Base-by-base conservation (phyloP, 768 basidiomycete species). In the Coprinopsis sp. region DNA sequence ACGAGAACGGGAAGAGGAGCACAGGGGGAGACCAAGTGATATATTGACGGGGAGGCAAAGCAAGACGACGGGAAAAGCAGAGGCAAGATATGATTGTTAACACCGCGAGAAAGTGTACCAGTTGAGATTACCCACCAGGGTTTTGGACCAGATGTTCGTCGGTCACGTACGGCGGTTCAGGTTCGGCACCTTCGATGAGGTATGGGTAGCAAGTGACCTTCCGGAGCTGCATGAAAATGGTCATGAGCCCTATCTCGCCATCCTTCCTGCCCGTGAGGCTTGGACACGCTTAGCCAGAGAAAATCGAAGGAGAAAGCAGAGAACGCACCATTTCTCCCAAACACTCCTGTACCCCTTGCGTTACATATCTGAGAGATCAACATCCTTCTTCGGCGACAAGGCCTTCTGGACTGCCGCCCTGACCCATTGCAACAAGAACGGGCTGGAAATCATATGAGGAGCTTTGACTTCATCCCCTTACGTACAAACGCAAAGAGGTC, bases 191-290 rank as follows among this genome's bases (percentile, higher is more conserved):
- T 55, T 94, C 92, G 58, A 94, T 93, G 27, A 94, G 77, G 61
- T 94, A 93, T 0, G 91, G 91, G 59, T 92, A 90, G 53, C 89
- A 91, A 8, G 87, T 90, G 31, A 90, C 91, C 74, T 87, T 92
- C 50, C 86, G 82, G 31, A 88, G 76, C 79, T 99, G 96, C 96
- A 98, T 98, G 51, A 98, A 96, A 76, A 99, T 93, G 62, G 98
- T 99, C 84, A 97, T 91, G 41, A 98, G 65, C 28, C 95, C 73
- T 3, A 94, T 97, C 71, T 98, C 98, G 46, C 95, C 95, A 63
- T 99, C 96, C 62, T 98, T 98, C 77, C 96, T 97, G 6, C 94
- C 92, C 2, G 91, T 90, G 27, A 93, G 71, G 33, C 91, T 88
- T 90, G 50, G 18, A n/a, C n/a, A n/a, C n/a, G n/a, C n/a, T n/a